These are phyloP conservation scores for Hanseniaspora jakobsenii DNA, from an alignment of 805 yeast genomes.

Conservation along the genomic window DNA sequence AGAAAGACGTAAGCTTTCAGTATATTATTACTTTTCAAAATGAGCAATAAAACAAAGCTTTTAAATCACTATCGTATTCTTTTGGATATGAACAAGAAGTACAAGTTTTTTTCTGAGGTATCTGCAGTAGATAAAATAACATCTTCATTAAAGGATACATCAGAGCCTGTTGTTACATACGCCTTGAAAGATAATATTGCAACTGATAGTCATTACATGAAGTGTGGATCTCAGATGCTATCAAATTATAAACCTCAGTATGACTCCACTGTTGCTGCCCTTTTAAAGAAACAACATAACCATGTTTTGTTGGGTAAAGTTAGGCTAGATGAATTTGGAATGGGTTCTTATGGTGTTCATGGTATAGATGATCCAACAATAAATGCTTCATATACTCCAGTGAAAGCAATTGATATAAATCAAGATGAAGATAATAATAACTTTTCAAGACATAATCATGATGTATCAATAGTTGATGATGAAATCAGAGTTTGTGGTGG, in stretches of 20 bases:
- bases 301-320: constrained; percentile 56
- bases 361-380: constrained; percentile 45
- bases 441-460: too few species aligned
- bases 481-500: constrained; percentile 58
- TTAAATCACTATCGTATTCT: background rate
- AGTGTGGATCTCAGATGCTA: constrained; percentile 65
- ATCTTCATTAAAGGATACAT: too few species aligned
- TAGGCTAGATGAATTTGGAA: constrained; percentile 93
- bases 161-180: constrained; percentile 3
- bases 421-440: too few species aligned
- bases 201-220: constrained; percentile 53
- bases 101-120: constrained; percentile 9
- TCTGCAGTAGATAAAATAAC: constrained; percentile 8
- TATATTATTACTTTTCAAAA: too few species aligned
- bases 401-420: too few species aligned
- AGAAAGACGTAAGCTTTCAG: too few species aligned
- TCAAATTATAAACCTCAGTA: constrained; percentile 57
- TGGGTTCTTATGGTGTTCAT: constrained; percentile 69
- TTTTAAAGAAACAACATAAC: constrained; percentile 44
- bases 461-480: too few species aligned
- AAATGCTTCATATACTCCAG: constrained; percentile 36
- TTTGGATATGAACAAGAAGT: background rate
- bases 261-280: constrained; percentile 57
- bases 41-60: background rate
- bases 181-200: constrained; percentile 75